Evolutionary conservation across 306 rosid species (phyloP).

Genomic region (Prunus armeniaca): DNA sequence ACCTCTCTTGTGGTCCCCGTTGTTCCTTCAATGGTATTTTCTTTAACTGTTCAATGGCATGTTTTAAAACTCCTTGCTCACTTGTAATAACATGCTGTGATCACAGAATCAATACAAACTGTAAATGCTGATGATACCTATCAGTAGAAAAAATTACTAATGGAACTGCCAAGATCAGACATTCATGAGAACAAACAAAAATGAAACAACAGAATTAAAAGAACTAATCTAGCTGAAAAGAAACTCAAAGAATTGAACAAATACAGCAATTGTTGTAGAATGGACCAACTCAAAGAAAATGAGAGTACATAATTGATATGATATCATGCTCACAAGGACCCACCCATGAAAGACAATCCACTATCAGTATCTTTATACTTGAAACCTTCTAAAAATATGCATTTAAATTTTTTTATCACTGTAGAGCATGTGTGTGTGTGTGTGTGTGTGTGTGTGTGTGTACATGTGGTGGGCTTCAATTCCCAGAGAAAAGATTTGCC

Average conservation of each 20-base stretch:
- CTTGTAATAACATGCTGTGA: constrained; percentile 82
- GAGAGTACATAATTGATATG: background rate
- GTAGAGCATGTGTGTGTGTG: too few species aligned
- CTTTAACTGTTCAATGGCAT: constrained; percentile 88
- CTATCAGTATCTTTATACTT: background rate
- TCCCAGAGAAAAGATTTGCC: background rate
- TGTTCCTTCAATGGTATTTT: constrained; percentile 95
- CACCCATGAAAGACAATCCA: background rate
- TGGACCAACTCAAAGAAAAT: background rate
- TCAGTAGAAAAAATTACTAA: background rate
- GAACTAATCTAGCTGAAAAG: background rate
- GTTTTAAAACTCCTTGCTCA: constrained; percentile 73
- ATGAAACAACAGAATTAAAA: constrained; percentile 1
- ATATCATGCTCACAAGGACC: background rate
- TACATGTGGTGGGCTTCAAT: background rate
- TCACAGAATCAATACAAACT: constrained; percentile 17
- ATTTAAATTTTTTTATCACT: background rate
- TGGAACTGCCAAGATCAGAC: background rate
- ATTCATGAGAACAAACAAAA: background rate
- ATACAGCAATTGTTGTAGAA: background rate
- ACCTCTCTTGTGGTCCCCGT: constrained; percentile 89
- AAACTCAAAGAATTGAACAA: background rate
- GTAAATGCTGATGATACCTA: background rate
- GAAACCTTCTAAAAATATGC: background rate
- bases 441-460: background rate